Evolutionary conservation across 2,329 filamentous ascomycete species (phyloP).

Genomic region (Aspergillus nomiae): DNA sequence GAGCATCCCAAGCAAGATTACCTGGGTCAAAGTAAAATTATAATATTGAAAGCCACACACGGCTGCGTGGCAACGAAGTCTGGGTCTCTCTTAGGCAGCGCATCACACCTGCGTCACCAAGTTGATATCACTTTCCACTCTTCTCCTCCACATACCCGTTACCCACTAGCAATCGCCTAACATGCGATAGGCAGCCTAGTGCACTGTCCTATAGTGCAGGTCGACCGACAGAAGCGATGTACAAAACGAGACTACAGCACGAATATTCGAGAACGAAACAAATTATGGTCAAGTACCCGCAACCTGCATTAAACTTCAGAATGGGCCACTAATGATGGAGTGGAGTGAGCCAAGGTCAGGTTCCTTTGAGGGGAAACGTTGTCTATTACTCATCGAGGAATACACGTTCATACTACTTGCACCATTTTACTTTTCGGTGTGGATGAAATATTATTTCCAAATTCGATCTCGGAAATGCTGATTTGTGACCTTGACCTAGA

Average conservation of each 20-base stretch:
- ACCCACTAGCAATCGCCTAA: too few species aligned
- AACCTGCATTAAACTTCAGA: not conserved
- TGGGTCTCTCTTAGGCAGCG: not conserved
- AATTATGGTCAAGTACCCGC: too few species aligned
- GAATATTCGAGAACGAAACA: too few species aligned
- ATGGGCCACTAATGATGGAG: not conserved
- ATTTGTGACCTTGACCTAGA: not conserved
- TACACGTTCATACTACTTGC: not conserved
- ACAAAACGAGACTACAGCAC: not conserved
- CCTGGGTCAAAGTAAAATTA: not conserved
- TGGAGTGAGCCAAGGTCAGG: not conserved
- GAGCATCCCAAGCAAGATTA: not conserved
- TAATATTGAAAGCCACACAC: not conserved
- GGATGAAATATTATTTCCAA: not conserved
- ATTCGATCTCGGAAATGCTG: fast-evolving
- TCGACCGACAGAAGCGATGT: not conserved
- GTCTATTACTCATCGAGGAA: too few species aligned
- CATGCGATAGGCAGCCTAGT: too few species aligned
- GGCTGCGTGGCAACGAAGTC: not conserved
- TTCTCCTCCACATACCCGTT: too few species aligned
- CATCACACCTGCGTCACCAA: not conserved
- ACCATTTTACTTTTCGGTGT: not conserved
- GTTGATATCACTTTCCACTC: too few species aligned
- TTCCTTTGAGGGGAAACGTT: too few species aligned
- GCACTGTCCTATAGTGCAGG: not conserved